Conservation (phyloP, 2,329 filamentous ascomycete species). For the Trichoderma afroharzianum region DNA sequence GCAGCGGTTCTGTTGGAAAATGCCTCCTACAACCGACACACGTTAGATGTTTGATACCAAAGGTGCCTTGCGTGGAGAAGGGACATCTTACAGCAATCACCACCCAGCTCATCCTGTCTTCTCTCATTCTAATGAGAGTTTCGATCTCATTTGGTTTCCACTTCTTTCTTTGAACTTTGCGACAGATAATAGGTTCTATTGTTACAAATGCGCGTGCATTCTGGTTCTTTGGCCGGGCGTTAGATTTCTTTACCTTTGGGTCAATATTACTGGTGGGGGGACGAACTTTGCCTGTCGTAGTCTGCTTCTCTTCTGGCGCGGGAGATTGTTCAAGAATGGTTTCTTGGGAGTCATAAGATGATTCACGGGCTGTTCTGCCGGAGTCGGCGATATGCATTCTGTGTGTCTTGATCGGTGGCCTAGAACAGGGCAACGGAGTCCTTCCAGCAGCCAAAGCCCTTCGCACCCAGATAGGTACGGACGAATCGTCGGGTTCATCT, state of each 20-base stretch:
- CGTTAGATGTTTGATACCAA: background rate
- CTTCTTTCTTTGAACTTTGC: background rate
- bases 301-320: background rate
- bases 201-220: background rate
- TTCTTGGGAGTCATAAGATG: background rate
- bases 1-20: background rate
- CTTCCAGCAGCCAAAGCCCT: background rate
- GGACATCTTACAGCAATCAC: background rate
- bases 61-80: background rate
- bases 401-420: background rate
- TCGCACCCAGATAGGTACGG: background rate
- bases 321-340: background rate
- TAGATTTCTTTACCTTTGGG: background rate
- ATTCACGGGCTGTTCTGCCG: background rate
- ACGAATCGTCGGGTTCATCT: background rate
- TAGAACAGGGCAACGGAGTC: background rate
- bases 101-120: background rate
- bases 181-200: background rate
- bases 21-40: background rate
- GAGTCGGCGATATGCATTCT: background rate
- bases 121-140: background rate
- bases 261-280: background rate
- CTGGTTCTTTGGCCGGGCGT: background rate
- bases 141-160: background rate
- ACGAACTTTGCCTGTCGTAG: background rate